Base-by-base conservation (phyloP, 371 early-diverging fungal species). In the Rhizomucor pusillus region DNA sequence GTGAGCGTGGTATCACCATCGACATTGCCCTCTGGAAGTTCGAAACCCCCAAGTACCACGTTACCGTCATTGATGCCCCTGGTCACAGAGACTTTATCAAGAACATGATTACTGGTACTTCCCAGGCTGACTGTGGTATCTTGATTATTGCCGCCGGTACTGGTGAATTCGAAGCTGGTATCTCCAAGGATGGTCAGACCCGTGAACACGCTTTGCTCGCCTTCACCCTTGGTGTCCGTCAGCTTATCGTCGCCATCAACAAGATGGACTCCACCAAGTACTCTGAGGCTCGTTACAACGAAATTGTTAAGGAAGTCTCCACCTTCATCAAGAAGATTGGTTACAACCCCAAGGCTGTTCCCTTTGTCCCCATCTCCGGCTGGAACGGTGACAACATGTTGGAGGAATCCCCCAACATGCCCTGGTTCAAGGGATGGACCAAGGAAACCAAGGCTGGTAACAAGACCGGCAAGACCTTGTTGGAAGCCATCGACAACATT, bases 81-180 rank as follows among this genome's bases (percentile, higher is more conserved):
- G 99, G 99, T 47, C 99, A 99, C 87, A 91, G 97, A 80, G 95
- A 96, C 80, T 99, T 97, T 88, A 95, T 99, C 84, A 92, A 94
- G 87, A 98, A 96, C 93, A 98, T 99, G 99, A 98, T 99, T 74
- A 93, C 94, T 70, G 99, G 98, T 82, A 94, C 71, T 51, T 71
- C 71, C 59, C 85, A 83, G 90, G 99, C 90, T 59, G 97, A 97
- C 72, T 91, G 91, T 73, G 99, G 95, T 73, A 87, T 99, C 67
- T 88, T 99, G 60, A 93, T 99, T 63, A 91, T 99, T 76, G 93
- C 95, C 71, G 93, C 92, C 64, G 89, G 89, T 71, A 73, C 73
- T 67, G 97, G 95, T 85, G 99, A 98, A 83, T 99, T 99, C 90
- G 95, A 96, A 66, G 59, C 97, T 76, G 99, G 97, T 92, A 94